phyloP scores from a whole-genome alignment of 2,329 filamentous ascomycete genomes.

The Chaetomium sp. region DNA sequence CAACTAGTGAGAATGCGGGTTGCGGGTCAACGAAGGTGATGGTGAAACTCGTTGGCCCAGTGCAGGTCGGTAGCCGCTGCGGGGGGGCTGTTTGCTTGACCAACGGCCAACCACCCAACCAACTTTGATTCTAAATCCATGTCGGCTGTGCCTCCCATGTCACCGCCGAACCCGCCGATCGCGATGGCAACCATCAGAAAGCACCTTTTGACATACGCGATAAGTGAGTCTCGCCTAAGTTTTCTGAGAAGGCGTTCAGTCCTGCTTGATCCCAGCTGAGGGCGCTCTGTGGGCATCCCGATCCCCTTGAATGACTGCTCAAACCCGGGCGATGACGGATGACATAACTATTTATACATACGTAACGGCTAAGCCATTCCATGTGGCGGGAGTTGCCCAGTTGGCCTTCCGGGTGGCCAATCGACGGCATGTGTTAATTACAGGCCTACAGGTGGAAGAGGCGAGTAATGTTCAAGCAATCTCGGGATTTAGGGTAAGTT shows the following conservation, averaged over 20 bases:
- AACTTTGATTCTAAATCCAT: slow-evolving; percentile 14
- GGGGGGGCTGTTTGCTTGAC: slow-evolving; percentile 18
- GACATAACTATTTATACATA: background rate
- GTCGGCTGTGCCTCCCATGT: slow-evolving; percentile 24
- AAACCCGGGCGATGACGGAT: background rate
- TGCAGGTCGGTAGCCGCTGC: slow-evolving; percentile 18
- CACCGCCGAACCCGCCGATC: slow-evolving; percentile 15
- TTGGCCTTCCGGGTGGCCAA: slow-evolving; percentile 5
- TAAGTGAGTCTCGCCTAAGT: background rate
- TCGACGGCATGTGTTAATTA: slow-evolving; percentile 5
- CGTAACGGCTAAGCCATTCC: slow-evolving; percentile 1
- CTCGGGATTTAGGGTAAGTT: slow-evolving; percentile 1
- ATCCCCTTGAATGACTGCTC: background rate
- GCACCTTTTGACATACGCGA: no score
- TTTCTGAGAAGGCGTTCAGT: background rate
- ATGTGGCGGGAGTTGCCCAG: slow-evolving; percentile 10
- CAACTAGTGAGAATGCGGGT: background rate
- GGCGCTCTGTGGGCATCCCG: background rate
- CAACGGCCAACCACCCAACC: slow-evolving; percentile 3
- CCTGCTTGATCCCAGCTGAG: background rate
- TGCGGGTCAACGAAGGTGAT: slow-evolving; percentile 2
- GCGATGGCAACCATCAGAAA: background rate
- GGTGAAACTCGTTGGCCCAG: slow-evolving; percentile 21
- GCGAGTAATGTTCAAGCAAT: slow-evolving; percentile 7
- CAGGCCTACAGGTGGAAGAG: background rate